Evolutionary conservation across 1,284 basidiomycete species (phyloP), one percentile per base, ranked within the genome.

Genomic region (Pseudozyma hubeiensis): DNA sequence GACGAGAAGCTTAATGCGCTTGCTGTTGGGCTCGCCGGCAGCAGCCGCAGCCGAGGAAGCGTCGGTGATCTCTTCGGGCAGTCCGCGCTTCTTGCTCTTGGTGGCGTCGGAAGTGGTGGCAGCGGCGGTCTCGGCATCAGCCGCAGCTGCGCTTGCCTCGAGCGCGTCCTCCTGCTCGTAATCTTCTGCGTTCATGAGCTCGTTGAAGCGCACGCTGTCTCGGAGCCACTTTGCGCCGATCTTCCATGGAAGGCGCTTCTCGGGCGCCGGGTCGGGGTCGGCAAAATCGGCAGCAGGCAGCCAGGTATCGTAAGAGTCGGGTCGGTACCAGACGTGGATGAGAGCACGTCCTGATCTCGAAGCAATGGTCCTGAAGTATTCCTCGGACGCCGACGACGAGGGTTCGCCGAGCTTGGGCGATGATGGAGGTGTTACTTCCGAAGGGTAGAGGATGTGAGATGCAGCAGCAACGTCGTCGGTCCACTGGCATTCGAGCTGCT

Each of bases 281-380:
- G 81, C 75, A 72, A 84, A 84, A 60, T 81, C 81, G 41, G 73
- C 64, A 31, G 81, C 80, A 1, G 83, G 81, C 7, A 84, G 72
- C 83, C 83, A 84, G n/a, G 81, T 82, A 58, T 84, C 83, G 70
- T 83, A 83, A n/a, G 83, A 84, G 61, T 84, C 82, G 30, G 83
- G 83, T 9, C 83, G 72, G 68, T 84, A 84, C 83, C 83, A 84
- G 30, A 84, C 83, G 62, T 84, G 83, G 43, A 84, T 81, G 40
- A 84, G 75, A 7, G 82, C 80, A 19, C 78, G 71, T n/a, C 75
- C 74, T 16, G 67, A 66, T 48, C 67, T 65, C n/a, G 73, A 68
- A 5, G 83, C 78, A 7, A 84, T 60, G n/a, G 82, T 81, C 34
- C 83, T 68, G 77, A 84, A 83, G 57, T 81, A 84, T 45, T 84